Base-by-base conservation (phyloP, 140 eudicot species). In the Erigeron philadelphicus region DNA sequence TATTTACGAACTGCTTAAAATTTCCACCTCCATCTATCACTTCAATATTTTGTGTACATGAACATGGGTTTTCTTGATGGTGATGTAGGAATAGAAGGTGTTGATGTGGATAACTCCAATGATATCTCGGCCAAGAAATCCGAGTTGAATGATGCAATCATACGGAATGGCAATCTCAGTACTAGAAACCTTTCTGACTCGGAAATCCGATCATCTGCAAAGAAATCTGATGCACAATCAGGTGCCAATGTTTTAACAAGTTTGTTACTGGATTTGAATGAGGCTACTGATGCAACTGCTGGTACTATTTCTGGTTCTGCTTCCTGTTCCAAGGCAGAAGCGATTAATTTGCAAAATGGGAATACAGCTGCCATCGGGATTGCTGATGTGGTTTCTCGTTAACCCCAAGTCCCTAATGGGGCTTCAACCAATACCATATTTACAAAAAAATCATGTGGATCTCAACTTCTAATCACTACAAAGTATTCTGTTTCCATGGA, bases 71-170 rank as follows among this genome's bases (percentile, higher is more conserved):
- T 66, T 60, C 53, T 76, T 25, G 42, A 23, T 11, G 57, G 48
- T 64, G 31, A 16, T 59, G 77, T 61, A 81, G 95, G 81, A 66
- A 58, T 23, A 38, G 74, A 57, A 46, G 78, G 75, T n/a, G 40
- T 45, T 58, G 81, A 77, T 13, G 61, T 61, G 54, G 66, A 58
- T 43, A 79, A 67, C 7, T 54, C 54, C 60, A 50, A 35, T 46
- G 3, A 31, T 4, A 31, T 31, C 38, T 31, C 5, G 38, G 4
- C 38, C 38, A 19, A 47, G 71, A 64, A 19, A 35, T 11, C 44
- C 5, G 74, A 75, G 58, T 57, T 58, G 68, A 75, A 47, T 35
- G 11, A 44, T 25, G 56, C 74, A 46, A 16, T 61, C 43, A 70
- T 48, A 35, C 66, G 53, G 50, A 78, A 77, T 57, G 56, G 52